These are phyloP conservation scores for Lablab purpureus DNA, from an alignment of 306 rosid genomes.

Conservation along the genomic window DNA sequence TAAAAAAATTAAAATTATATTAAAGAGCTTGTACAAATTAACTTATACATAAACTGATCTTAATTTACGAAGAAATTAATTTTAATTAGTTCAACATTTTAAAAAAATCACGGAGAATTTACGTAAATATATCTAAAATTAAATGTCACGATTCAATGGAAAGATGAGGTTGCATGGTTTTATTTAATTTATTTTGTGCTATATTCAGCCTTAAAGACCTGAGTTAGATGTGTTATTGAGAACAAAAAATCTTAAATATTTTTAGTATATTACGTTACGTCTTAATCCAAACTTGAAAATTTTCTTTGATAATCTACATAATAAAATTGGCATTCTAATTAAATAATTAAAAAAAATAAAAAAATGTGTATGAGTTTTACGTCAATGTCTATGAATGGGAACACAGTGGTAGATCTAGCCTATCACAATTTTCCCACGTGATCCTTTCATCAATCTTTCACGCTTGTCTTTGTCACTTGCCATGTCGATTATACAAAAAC, in stretches of 20 bases:
- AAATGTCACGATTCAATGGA: background rate
- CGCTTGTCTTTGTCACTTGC: background rate
- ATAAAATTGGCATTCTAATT: background rate
- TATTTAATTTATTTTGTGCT: background rate
- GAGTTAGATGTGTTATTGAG: background rate
- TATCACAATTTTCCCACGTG: conserved; percentile 30
- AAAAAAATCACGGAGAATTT: no score
- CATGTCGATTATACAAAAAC: background rate
- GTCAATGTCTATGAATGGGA: conserved; percentile 29
- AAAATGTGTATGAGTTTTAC: background rate
- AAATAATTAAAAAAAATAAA: background rate
- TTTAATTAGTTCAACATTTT: no score
- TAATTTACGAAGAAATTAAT: no score
- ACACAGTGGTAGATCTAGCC: background rate
- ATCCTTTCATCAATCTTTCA: background rate
- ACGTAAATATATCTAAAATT: no score
- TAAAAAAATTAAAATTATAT: no score
- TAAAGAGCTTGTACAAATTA: no score
- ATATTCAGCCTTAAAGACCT: background rate
- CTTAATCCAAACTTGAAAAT: no score
- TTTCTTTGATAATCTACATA: no score
- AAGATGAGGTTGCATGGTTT: background rate
- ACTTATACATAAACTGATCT: no score
- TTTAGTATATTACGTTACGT: no score
- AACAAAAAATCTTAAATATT: background rate